Evolutionary conservation across 2,329 filamentous ascomycete genomes (phyloP).

Genomic region (Dactylonectria macrodidyma): DNA sequence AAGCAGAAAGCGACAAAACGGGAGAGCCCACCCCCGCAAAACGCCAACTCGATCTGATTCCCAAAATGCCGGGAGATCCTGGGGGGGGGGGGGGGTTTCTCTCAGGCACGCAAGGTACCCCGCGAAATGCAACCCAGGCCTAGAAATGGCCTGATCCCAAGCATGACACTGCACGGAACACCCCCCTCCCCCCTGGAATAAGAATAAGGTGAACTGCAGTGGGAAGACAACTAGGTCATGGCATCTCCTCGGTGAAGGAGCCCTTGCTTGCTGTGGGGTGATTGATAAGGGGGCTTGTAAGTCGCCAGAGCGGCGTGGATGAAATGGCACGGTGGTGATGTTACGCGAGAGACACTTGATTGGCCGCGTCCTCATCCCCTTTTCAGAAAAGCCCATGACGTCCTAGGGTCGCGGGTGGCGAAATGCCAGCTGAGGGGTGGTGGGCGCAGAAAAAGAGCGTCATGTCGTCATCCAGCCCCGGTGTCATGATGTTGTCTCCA

Average conservation of each 20-base stretch:
- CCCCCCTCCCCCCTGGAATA: constrained; percentile 3
- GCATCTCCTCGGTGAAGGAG: not conserved
- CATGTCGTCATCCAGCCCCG: not conserved
- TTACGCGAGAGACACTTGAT: not conserved
- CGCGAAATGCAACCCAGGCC: constrained; percentile 48
- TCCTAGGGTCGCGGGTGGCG: not conserved
- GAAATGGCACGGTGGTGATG: not conserved
- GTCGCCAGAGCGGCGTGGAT: constrained; percentile 23
- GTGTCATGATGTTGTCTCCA: constrained; percentile 1
- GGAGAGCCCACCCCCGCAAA: not conserved
- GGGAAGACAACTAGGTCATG: not conserved
- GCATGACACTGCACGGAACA: not conserved
- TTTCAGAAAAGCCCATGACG: not conserved
- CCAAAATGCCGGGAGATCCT: not conserved
- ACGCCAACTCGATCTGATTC: not conserved
- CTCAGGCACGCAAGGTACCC: constrained; percentile 35
- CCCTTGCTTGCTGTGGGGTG: constrained; percentile 31
- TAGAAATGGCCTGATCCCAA: constrained; percentile 45
- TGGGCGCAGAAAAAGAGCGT: not conserved
- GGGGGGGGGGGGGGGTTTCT: not conserved
- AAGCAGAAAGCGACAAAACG: not conserved
- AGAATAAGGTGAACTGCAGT: not conserved
- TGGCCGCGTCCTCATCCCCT: not conserved
- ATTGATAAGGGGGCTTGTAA: constrained; percentile 33
- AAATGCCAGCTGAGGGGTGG: not conserved